Evolutionary conservation across 73 alveolate species (phyloP), one percentile per base, ranked within the genome.

Genomic region (Paramecium primaurelia): DNA sequence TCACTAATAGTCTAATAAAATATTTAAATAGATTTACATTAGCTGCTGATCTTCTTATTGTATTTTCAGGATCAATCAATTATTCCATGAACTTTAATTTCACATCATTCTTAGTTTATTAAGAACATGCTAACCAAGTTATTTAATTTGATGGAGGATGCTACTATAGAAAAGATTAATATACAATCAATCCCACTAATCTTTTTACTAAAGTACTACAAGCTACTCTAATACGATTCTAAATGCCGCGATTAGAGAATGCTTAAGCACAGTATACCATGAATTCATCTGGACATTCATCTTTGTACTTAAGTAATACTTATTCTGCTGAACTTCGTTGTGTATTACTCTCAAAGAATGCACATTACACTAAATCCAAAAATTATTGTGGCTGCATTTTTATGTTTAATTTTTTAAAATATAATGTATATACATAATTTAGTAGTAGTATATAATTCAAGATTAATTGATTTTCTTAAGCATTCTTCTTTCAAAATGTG

Each of bases 41-140:
- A 5, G 86, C 86, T 71, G 86, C 86, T 12, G 86, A 30, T 71
- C 86, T 71, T 71, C 86, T 71, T 3, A 71, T 71, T 28, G 5
- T 38, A 20, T 34, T 37, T 71, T 71, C 86, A 28, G 51, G 59
- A 36, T 71, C 86, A 34, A 71, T 37, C 34, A 71, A 34, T 12
- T 71, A 71, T 34, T 71, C 86, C 59, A 71, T 37, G 59, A 30
- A 71, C 59, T 30, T 71, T 8, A 37, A 34, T 71, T 71, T 71
- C 18, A 71, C 59, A 18, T 71, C 86, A 71, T 30, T 71, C 44
- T 37, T 71, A 10, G 86, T 37, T 71, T 71, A 3, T 34, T 18
- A 16, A 34, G 86, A 34, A 71, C 86, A 71, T 3, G 59, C 59
- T 60, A 30, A 34, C 86, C 86, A 71, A 71, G 37, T 71, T 2